Conservation (phyloP, 257 asterid species). For the Scutellaria baicalensis region DNA sequence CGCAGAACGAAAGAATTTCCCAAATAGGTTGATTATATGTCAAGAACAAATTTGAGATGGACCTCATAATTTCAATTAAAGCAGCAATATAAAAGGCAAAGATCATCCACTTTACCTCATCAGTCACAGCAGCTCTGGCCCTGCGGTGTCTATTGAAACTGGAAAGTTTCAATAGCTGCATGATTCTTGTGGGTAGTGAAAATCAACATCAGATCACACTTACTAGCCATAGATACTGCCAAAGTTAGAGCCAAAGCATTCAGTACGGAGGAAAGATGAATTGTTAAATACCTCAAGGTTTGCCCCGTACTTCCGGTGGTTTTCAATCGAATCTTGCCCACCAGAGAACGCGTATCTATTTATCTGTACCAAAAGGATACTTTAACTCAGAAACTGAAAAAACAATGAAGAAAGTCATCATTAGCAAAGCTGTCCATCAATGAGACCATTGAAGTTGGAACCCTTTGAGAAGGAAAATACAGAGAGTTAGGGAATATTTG, state of each 20-base stretch:
- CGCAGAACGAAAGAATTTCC: background rate
- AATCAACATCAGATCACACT: background rate
- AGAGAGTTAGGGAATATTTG: background rate
- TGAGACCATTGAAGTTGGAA: background rate
- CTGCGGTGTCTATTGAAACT: constrained; percentile 39
- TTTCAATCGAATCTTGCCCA: constrained; percentile 87
- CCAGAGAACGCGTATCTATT: constrained; percentile 92
- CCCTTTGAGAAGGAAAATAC: background rate
- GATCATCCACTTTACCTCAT: constrained; percentile 47
- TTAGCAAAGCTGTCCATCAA: background rate
- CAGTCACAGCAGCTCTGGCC: constrained; percentile 89
- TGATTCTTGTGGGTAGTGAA: background rate
- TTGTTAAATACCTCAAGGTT: constrained; percentile 69
- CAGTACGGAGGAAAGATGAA: background rate
- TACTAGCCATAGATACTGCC: background rate
- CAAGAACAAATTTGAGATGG: background rate
- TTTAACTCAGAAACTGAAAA: background rate
- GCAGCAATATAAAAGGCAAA: background rate
- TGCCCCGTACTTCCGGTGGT: constrained; percentile 85
- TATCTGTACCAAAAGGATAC: constrained; percentile 35
- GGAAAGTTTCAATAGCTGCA: background rate
- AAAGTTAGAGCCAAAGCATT: background rate
- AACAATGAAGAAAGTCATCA: background rate
- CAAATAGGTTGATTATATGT: background rate
- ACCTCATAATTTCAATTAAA: background rate